Percentiles rank a stretch among this genome's conserved stretches.
These are phyloP conservation scores for Calonectria leucothoes DNA, from an alignment of 2,329 filamentous ascomycete genomes.

Conservation along the genomic window DNA sequence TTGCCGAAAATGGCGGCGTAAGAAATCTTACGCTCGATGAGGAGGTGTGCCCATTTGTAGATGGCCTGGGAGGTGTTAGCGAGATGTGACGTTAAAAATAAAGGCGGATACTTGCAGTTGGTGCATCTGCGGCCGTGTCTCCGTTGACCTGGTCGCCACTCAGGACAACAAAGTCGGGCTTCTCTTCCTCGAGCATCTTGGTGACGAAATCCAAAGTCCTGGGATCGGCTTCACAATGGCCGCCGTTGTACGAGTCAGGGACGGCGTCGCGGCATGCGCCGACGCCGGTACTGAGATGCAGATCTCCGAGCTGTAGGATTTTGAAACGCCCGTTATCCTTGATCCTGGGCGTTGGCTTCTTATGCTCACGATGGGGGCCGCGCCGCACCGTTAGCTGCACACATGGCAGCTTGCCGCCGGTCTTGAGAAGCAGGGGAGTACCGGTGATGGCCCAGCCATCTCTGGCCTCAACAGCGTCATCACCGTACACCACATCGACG, in stretches of 20 bases:
- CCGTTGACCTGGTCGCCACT: slow-evolving; percentile 97
- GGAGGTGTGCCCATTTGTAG: slow-evolving; percentile 89
- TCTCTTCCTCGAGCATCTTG: slow-evolving; percentile 88
- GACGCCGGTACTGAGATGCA: slow-evolving; percentile 91
- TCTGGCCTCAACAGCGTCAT: slow-evolving; percentile 91
- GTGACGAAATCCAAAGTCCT: slow-evolving; percentile 91
- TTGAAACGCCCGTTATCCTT: slow-evolving; percentile 94
- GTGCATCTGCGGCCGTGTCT: slow-evolving; percentile 89
- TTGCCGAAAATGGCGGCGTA: slow-evolving; percentile 97
- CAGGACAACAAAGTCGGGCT: slow-evolving; percentile 90
- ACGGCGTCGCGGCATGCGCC: slow-evolving; percentile 89
- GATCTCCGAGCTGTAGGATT: slow-evolving; percentile 95
- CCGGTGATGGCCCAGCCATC: slow-evolving; percentile 85
- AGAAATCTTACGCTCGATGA: slow-evolving; percentile 89
- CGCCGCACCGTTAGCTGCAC: slow-evolving; percentile 83
- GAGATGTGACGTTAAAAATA: not conserved
- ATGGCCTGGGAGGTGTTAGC: slow-evolving; percentile 70
- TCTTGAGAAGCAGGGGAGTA: slow-evolving; percentile 78
- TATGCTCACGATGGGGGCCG: slow-evolving; percentile 72
- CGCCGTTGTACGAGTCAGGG: slow-evolving; percentile 77
- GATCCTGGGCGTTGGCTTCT: slow-evolving; percentile 81
- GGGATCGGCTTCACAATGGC: slow-evolving; percentile 89
- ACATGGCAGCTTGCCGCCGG: slow-evolving; percentile 69
- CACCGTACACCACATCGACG: slow-evolving; percentile 88
- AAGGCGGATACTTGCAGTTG: slow-evolving; percentile 70